Evolutionary conservation across 495 filamentous ascomycete species (phyloP).

Genomic region (Staphylotrichum tortipilum): DNA sequence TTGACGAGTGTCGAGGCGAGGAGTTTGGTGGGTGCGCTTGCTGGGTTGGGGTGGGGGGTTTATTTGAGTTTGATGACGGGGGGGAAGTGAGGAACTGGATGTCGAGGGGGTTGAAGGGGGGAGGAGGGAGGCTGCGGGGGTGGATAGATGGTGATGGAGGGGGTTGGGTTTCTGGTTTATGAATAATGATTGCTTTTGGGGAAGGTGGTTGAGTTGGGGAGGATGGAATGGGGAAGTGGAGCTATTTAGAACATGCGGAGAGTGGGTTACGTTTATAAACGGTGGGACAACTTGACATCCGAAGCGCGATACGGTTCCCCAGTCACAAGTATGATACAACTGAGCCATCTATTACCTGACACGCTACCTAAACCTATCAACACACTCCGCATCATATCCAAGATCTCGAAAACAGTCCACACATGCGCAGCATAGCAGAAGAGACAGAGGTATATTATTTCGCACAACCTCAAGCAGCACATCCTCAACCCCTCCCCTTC

Average conservation of each 20-base stretch:
- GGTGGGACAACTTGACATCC: no score
- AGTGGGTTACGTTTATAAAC: no score
- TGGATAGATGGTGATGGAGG: neutral
- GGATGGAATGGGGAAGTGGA: no score
- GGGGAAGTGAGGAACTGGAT: neutral
- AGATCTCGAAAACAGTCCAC: neutral
- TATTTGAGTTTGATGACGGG: constrained; percentile 59
- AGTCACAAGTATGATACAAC: no score
- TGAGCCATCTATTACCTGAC: no score
- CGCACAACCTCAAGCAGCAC: constrained; percentile 1
- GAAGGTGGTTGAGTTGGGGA: no score
- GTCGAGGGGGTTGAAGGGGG: neutral
- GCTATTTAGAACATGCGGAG: no score
- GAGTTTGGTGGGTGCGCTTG: constrained; percentile 67
- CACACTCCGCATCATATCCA: no score
- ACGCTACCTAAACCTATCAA: no score
- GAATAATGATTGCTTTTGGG: no score
- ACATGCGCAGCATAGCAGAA: neutral
- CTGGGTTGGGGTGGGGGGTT: constrained; percentile 78
- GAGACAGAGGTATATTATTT: constrained; percentile 7
- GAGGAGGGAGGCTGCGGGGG: neutral
- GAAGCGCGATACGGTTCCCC: no score
- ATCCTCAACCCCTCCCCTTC: neutral
- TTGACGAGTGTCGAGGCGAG: constrained; percentile 64
- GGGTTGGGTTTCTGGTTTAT: no score